phyloP scores from a whole-genome alignment of 106 monocot genomes.

The Alisma plantagoaquatica region DNA sequence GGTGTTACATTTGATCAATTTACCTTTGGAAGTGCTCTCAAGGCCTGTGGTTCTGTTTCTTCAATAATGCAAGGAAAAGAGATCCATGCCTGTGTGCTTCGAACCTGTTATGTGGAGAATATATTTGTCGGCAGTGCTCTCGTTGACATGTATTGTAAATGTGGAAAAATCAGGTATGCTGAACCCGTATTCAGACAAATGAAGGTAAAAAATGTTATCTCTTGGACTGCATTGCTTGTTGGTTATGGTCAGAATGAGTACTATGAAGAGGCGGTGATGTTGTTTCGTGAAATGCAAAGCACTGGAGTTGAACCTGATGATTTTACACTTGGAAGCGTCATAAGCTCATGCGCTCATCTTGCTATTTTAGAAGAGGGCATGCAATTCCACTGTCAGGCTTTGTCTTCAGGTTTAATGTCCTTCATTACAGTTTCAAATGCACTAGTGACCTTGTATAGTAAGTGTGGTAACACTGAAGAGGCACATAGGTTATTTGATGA shows the following conservation, averaged over 20 bases:
- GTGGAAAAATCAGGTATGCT: constrained; percentile 31
- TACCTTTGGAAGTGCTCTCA: constrained; percentile 66
- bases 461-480: constrained; percentile 66
- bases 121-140: constrained; percentile 75
- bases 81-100: constrained; percentile 48
- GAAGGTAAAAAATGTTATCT: constrained; percentile 45
- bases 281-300: constrained; percentile 58
- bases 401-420: constrained; percentile 41
- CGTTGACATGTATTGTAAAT: constrained; percentile 82
- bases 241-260: constrained; percentile 74
- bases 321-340: constrained; percentile 67
- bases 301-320: constrained; percentile 58
- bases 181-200: constrained; percentile 45
- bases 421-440: constrained; percentile 70
- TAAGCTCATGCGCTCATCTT: constrained; percentile 74
- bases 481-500: constrained; percentile 47
- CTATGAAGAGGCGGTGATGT: constrained; percentile 48
- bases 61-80: constrained; percentile 42
- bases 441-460: constrained; percentile 64
- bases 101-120: constrained; percentile 40
- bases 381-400: constrained; percentile 52
- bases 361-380: constrained; percentile 68
- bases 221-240: constrained; percentile 88
- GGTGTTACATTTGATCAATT: constrained; percentile 57
- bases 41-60: constrained; percentile 54